These are phyloP conservation scores for Mycena kentingensis DNA, from an alignment of 768 basidiomycete genomes.

Conservation along the genomic window DNA sequence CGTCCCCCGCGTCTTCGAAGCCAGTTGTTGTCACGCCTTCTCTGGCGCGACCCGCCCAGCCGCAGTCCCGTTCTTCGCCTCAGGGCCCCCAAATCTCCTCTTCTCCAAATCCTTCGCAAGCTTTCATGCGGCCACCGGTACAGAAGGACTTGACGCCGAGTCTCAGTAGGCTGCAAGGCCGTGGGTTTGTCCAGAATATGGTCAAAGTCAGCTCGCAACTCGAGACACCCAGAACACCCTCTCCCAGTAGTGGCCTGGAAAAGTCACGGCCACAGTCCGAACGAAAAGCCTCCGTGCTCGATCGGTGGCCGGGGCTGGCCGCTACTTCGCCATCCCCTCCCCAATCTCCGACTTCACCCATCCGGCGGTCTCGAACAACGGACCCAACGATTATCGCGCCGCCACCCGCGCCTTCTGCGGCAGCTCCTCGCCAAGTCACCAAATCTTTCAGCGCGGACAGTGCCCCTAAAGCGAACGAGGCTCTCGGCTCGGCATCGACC, in stretches of 20 bases:
- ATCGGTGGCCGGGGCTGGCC: slow-evolving; percentile 59
- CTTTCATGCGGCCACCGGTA: slow-evolving; percentile 56
- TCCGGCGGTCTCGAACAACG: slow-evolving; percentile 23
- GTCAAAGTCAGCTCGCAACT: slow-evolving; percentile 68
- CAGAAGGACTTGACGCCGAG: slow-evolving; percentile 80
- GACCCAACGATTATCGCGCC: slow-evolving; percentile 31
- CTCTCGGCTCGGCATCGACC: slow-evolving; percentile 75
- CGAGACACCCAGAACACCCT: slow-evolving; percentile 42
- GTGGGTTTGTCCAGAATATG: slow-evolving; percentile 84
- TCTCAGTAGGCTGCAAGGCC: slow-evolving; percentile 78
- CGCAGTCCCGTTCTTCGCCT: slow-evolving; percentile 48
- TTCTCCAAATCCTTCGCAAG: slow-evolving; percentile 51
- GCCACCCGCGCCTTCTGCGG: slow-evolving; percentile 2
- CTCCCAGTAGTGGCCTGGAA: slow-evolving; percentile 28
- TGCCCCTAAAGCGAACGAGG: slow-evolving; percentile 20
- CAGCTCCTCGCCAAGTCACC: slow-evolving; percentile 2
- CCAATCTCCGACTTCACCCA: slow-evolving; percentile 23
- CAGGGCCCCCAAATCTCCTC: slow-evolving; percentile 45
- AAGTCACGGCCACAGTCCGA: neutral
- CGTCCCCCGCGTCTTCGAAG: slow-evolving; percentile 34
- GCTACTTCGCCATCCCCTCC: slow-evolving; percentile 42
- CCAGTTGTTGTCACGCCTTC: slow-evolving; percentile 41
- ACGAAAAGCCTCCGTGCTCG: slow-evolving; percentile 59
- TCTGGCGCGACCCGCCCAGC: slow-evolving; percentile 56
- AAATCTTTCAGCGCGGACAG: slow-evolving; percentile 21